Conservation (phyloP, 164 flowering plant species). For the grape (Vitis vinifera) region DNA sequence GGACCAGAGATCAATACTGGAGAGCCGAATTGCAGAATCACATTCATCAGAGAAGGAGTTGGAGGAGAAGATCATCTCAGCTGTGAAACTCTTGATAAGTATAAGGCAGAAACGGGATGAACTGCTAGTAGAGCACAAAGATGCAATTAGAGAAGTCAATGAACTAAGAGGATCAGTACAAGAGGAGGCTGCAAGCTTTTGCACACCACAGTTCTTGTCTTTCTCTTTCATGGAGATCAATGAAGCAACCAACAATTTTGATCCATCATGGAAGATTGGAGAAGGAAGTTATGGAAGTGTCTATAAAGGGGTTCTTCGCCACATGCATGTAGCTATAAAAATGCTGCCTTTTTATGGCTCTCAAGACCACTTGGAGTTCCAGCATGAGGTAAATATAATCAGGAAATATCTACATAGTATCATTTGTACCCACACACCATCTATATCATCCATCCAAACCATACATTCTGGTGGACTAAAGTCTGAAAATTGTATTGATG, state of each 20-base stretch:
- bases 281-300: constrained; percentile 58
- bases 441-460: background rate
- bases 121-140: constrained; percentile 34
- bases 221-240: constrained; percentile 51
- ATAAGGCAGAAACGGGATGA: constrained; percentile 42
- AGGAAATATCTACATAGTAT: background rate
- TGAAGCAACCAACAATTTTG: constrained; percentile 55
- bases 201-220: constrained; percentile 25
- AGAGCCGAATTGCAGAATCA: constrained; percentile 42
- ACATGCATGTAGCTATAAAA: constrained; percentile 54
- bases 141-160: constrained; percentile 32
- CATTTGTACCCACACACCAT: background rate
- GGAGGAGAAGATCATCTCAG: constrained; percentile 62
- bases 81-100: constrained; percentile 49
- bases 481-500: background rate
- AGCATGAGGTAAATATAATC: constrained; percentile 41
- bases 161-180: constrained; percentile 16
- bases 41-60: constrained; percentile 37
- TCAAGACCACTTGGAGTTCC: constrained; percentile 36
- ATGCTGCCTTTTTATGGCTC: constrained; percentile 55
- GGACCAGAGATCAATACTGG: constrained; percentile 43
- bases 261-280: constrained; percentile 50
- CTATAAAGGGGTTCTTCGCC: constrained; percentile 48
- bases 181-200: constrained; percentile 14
- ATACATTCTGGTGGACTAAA: background rate